Conservation (phyloP, 495 filamentous ascomycete species). For the Lentithecium fluviatile region DNA sequence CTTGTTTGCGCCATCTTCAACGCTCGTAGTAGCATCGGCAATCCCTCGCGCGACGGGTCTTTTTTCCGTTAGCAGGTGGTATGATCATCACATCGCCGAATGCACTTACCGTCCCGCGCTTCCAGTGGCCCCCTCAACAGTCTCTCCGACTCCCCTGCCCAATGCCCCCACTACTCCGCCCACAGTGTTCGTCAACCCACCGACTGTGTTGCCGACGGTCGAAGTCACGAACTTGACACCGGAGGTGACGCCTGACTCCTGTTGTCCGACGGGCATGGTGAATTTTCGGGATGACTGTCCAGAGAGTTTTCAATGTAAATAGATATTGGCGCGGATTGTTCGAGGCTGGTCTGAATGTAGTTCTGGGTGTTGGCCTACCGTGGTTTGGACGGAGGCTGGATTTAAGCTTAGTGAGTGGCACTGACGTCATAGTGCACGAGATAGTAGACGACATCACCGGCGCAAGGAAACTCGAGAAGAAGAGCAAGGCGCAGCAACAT, state of each 20-base stretch:
- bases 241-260: constrained; percentile 37
- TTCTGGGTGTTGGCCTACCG: not conserved
- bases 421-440: not conserved
- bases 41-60: constrained; percentile 64
- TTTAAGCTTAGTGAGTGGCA: not conserved
- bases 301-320: not conserved
- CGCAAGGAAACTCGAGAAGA: too few species aligned
- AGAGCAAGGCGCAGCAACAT: too few species aligned
- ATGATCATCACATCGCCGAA: too few species aligned
- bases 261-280: constrained; percentile 37
- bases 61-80: too few species aligned
- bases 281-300: not conserved
- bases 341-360: not conserved
- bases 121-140: constrained; percentile 60
- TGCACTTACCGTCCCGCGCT: constrained; percentile 51
- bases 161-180: constrained; percentile 69
- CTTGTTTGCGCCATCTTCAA: constrained; percentile 57
- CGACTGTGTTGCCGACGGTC: constrained; percentile 50
- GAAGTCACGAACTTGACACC: constrained; percentile 43
- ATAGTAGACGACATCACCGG: too few species aligned
- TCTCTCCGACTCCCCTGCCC: constrained; percentile 61
- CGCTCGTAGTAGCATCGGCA: constrained; percentile 57
- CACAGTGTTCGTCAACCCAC: constrained; percentile 59
- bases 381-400: not conserved
- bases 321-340: not conserved